Conservation (phyloP, 257 asterid genomes). For the Primulina huaijiensis region DNA sequence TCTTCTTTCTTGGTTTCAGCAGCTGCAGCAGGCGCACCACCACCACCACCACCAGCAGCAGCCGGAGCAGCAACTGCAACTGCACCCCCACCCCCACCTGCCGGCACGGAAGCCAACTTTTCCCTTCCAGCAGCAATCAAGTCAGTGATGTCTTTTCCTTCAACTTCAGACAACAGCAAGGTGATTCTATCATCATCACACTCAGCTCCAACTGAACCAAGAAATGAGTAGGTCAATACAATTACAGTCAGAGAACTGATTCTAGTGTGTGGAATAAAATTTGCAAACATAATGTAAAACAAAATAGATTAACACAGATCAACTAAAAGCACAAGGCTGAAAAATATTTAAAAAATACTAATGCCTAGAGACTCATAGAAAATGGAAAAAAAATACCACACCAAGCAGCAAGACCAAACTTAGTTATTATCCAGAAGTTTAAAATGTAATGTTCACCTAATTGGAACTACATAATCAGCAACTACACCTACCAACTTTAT, state of each 20-base stretch:
- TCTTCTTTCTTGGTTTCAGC: constrained; percentile 56
- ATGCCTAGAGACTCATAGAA: not conserved
- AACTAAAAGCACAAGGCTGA: not conserved
- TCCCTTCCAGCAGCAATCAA: constrained; percentile 59
- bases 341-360: not conserved
- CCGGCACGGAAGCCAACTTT: constrained; percentile 55
- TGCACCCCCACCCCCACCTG: constrained; percentile 54
- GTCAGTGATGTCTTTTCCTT: constrained; percentile 53
- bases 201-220: constrained; percentile 51
- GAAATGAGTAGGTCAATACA: not conserved
- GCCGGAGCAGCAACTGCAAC: constrained; percentile 35
- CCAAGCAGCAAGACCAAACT: not conserved
- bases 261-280: not conserved
- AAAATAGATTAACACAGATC: not conserved
- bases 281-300: not conserved
- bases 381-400: not conserved
- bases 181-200: constrained; percentile 40
- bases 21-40: constrained; percentile 41
- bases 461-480: not conserved
- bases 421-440: not conserved
- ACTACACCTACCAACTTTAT: not conserved
- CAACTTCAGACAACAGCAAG: constrained; percentile 46
- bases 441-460: not conserved
- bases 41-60: constrained; percentile 27
- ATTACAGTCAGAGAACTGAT: not conserved